These are phyloP conservation scores for Starmerella riodocensis DNA, from an alignment of 805 yeast genomes.

Conservation along the genomic window DNA sequence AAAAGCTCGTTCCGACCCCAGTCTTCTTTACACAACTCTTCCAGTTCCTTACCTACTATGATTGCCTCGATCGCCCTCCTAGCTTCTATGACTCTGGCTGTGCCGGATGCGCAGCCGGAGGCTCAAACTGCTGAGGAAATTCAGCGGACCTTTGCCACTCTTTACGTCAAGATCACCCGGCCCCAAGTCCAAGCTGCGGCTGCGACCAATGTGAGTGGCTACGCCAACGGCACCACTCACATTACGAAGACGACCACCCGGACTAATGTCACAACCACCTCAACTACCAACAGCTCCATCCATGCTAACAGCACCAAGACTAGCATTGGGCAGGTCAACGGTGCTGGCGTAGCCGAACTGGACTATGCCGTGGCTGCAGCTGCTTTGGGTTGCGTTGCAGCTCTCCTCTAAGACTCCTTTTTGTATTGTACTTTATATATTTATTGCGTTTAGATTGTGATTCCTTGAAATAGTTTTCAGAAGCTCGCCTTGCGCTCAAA, in stretches of 20 bases:
- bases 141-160: constrained; percentile 8
- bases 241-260: neutral
- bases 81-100: constrained; percentile 2
- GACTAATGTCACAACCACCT: neutral
- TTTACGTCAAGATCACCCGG: constrained; percentile 9
- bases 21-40: neutral
- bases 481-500: no score
- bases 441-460: no score
- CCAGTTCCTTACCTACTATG: neutral
- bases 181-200: neutral
- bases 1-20: neutral
- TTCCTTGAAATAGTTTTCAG: no score
- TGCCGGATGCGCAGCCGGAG: neutral
- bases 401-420: constrained; percentile 1
- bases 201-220: neutral
- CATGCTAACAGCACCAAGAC: neutral
- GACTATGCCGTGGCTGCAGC: neutral
- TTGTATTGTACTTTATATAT: neutral
- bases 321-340: neutral
- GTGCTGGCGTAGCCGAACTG: neutral
- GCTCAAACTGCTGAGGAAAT: constrained; percentile 1
- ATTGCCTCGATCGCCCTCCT: constrained; percentile 3
- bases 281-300: neutral
- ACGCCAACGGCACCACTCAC: neutral
- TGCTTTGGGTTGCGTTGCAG: constrained; percentile 13